These are phyloP conservation scores for Pestalotiopsis sp. DNA, from an alignment of 2,329 filamentous ascomycete species.

Conservation along the genomic window DNA sequence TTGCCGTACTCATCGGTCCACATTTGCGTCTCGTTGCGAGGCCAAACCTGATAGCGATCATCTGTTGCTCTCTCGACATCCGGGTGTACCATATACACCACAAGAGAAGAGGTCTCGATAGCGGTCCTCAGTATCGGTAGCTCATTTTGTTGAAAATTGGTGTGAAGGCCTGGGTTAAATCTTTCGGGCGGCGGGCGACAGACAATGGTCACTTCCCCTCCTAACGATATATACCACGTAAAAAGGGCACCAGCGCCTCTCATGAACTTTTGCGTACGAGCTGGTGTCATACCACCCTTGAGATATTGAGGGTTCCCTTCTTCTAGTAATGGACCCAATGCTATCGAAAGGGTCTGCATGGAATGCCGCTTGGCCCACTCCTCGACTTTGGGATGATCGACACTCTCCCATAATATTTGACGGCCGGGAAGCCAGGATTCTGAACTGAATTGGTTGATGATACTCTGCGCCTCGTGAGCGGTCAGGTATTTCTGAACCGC, in stretches of 20 bases:
- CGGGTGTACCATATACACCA: neutral
- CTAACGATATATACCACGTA: neutral
- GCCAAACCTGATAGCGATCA: neutral
- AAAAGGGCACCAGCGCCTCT: neutral
- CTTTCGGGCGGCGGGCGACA: neutral
- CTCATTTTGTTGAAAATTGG: neutral
- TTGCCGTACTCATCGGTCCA: neutral
- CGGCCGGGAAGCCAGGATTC: neutral
- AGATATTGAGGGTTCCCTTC: neutral
- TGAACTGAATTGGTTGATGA: neutral
- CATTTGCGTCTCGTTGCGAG: neutral
- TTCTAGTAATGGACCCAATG: neutral
- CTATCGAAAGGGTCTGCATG: neutral
- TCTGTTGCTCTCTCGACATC: neutral
- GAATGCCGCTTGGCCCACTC: neutral
- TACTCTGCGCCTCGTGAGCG: neutral
- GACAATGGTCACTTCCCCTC: neutral
- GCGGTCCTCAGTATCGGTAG: neutral
- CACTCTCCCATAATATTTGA: slow-evolving; percentile 1
- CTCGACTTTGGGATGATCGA: neutral
- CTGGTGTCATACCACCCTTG: neutral
- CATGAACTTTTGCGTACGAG: neutral
- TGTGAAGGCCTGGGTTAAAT: neutral
- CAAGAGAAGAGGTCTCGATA: neutral
- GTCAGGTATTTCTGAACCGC: neutral